A percentile compares a stretch with the other conserved stretches of the same genome.
Conservation (phyloP, 768 basidiomycete genomes). For the Phylloporus sp. region DNA sequence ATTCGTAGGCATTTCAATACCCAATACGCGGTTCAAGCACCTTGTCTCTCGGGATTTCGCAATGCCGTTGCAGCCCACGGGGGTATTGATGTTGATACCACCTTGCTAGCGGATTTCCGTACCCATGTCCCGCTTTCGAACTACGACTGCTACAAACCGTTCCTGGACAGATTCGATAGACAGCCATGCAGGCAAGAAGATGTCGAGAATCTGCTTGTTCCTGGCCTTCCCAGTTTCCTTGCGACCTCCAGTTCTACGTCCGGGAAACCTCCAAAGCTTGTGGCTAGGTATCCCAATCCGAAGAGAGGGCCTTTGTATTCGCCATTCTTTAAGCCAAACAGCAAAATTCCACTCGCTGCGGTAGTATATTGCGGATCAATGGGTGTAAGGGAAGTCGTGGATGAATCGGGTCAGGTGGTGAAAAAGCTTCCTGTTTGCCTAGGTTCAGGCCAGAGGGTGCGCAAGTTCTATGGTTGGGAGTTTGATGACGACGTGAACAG, state of each 20-base stretch:
- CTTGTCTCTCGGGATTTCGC: not conserved
- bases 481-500: too few relatives aligned
- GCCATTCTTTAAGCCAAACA: not conserved
- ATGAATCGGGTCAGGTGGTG: too few relatives aligned
- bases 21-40: not conserved
- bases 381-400: too few relatives aligned
- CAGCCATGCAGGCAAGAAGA: conserved; percentile 8
- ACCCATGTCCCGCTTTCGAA: conserved; percentile 3
- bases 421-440: too few relatives aligned
- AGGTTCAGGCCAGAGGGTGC: too few relatives aligned
- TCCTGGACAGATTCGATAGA: not conserved
- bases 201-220: too few relatives aligned
- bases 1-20: not conserved
- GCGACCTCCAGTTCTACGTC: conserved; percentile 6
- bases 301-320: too few relatives aligned
- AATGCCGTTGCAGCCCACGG: not conserved
- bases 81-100: not conserved
- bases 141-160: conserved; percentile 1
- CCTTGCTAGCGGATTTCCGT: not conserved
- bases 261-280: not conserved
- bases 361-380: too few relatives aligned
- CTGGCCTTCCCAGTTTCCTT: not conserved
- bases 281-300: not conserved
- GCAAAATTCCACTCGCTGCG: too few relatives aligned
- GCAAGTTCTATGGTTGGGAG: too few relatives aligned